Conservation (phyloP, 2,329 filamentous ascomycete species). For the Neodidymelliopsis sp. region DNA sequence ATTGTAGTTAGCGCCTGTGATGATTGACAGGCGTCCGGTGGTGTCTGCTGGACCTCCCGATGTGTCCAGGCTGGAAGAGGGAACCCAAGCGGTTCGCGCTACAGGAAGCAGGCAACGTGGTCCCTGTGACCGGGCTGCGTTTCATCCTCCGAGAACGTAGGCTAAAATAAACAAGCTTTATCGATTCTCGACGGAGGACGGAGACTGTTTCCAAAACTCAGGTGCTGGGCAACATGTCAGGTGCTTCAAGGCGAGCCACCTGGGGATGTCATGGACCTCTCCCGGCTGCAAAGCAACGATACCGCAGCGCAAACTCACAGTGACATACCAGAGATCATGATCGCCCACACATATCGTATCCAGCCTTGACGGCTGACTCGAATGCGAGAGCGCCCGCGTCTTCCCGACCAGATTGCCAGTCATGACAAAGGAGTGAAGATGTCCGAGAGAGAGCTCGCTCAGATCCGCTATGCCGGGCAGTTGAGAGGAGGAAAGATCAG, state of each 20-base stretch:
- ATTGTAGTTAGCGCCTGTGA: constrained; percentile 8
- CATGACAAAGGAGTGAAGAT: constrained; percentile 17
- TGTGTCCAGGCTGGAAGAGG: constrained; percentile 10
- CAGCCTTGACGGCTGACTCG: constrained; percentile 11
- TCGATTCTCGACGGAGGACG: constrained; percentile 30
- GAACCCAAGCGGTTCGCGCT: constrained; percentile 18
- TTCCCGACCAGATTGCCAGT: constrained; percentile 7
- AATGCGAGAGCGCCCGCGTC: constrained; percentile 4
- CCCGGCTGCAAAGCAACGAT: constrained; percentile 7
- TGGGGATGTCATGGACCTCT: constrained; percentile 17
- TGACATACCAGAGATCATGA: neutral
- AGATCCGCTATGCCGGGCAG: constrained; percentile 18
- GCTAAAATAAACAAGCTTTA: constrained; percentile 41
- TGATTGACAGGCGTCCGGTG: constrained; percentile 21
- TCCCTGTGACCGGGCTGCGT: constrained; percentile 23
- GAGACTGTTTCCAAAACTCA: constrained; percentile 22
- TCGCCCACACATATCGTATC: neutral
- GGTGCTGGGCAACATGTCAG: constrained; percentile 24
- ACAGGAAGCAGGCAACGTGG: constrained; percentile 16
- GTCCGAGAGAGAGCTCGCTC: constrained; percentile 14
- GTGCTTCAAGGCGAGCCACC: constrained; percentile 10
- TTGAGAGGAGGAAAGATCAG: constrained; percentile 20
- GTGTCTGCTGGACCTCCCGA: constrained; percentile 14
- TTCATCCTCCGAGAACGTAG: constrained; percentile 27
- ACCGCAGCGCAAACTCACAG: constrained; percentile 6